Conservation (phyloP, 1,139 yeast genomes). For the Citeromyces hawaiiensis region DNA sequence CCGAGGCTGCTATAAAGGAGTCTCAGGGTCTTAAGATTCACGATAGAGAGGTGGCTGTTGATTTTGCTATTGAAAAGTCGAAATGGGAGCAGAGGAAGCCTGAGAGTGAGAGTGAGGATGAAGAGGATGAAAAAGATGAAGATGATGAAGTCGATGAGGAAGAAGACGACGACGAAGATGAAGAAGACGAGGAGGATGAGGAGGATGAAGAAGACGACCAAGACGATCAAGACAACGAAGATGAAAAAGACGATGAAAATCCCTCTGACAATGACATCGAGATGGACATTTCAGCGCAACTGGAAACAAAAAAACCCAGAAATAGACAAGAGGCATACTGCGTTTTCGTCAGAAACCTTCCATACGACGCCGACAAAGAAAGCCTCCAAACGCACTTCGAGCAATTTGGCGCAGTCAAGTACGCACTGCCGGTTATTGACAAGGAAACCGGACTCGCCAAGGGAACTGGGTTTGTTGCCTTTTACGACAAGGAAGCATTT, state of each 20-base stretch:
- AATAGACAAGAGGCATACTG: conserved; percentile 61
- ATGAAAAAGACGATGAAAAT: conserved; percentile 8
- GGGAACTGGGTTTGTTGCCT: conserved; percentile 95
- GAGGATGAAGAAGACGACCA: conserved; percentile 6
- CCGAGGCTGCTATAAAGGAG: conserved; percentile 70
- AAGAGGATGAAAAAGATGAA: conserved; percentile 9
- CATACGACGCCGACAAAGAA: conserved; percentile 87
- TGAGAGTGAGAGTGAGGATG: conserved; percentile 17
- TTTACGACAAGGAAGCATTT: conserved; percentile 46
- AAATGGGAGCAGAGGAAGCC: conserved; percentile 52
- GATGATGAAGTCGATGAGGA: conserved; percentile 13
- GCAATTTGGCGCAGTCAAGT: conserved; percentile 77
- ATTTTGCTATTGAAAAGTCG: conserved; percentile 79
- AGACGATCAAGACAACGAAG: too few relatives aligned
- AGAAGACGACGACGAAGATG: conserved; percentile 18
- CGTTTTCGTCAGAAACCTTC: conserved; percentile 81
- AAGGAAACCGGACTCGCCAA: conserved; percentile 73
- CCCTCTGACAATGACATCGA: conserved; percentile 21
- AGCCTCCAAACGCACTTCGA: conserved; percentile 63
- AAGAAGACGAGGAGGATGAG: too few relatives aligned
- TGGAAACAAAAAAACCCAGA: conserved; percentile 17
- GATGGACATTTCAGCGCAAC: conserved; percentile 16
- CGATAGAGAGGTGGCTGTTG: conserved; percentile 90
- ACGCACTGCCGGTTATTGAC: conserved; percentile 89
- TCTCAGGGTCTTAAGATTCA: conserved; percentile 65